Percentiles rank a stretch among this genome's conserved stretches.
These are phyloP conservation scores for Pulicaria dysenterica DNA, from an alignment of 129 eudicot species.

Conservation along the genomic window DNA sequence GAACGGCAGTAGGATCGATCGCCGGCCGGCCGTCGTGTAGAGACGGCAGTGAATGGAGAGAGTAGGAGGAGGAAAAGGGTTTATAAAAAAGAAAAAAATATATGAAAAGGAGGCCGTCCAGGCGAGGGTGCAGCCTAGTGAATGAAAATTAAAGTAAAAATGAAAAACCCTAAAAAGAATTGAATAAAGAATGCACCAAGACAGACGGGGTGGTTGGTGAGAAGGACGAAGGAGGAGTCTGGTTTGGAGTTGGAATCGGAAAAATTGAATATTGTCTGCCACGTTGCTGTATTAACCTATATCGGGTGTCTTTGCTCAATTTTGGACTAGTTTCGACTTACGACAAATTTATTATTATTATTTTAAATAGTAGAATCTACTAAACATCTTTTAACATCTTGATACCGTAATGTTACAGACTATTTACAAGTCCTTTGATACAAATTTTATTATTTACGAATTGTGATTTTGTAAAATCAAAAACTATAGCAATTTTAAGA, in stretches of 20 bases:
- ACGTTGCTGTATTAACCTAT: conserved; percentile 1
- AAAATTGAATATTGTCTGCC: conserved; percentile 16
- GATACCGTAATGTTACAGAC: too few species aligned
- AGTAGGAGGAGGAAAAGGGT: conserved; percentile 13
- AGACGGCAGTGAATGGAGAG: conserved; percentile 19
- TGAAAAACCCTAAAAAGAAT: too few species aligned
- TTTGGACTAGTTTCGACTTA: too few species aligned
- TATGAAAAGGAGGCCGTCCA: background rate
- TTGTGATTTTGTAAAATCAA: too few species aligned
- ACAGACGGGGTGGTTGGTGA: conserved; percentile 8
- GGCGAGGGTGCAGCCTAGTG: background rate
- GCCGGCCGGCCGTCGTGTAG: conserved; percentile 17
- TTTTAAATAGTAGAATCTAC: too few species aligned
- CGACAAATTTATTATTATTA: background rate
- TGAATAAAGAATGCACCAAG: too few species aligned
- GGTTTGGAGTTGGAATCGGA: conserved; percentile 4
- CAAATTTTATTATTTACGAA: too few species aligned
- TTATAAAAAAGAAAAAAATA: background rate
- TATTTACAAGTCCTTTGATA: too few species aligned
- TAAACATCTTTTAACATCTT: too few species aligned
- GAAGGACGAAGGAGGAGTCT: conserved; percentile 17
- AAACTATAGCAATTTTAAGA: too few species aligned
- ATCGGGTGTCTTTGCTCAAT: background rate
- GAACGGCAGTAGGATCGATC: conserved; percentile 1
- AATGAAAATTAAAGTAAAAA: too few species aligned